Conservation (phyloP, 2,329 filamentous ascomycete genomes). For the Aspergillus amoenus region DNA sequence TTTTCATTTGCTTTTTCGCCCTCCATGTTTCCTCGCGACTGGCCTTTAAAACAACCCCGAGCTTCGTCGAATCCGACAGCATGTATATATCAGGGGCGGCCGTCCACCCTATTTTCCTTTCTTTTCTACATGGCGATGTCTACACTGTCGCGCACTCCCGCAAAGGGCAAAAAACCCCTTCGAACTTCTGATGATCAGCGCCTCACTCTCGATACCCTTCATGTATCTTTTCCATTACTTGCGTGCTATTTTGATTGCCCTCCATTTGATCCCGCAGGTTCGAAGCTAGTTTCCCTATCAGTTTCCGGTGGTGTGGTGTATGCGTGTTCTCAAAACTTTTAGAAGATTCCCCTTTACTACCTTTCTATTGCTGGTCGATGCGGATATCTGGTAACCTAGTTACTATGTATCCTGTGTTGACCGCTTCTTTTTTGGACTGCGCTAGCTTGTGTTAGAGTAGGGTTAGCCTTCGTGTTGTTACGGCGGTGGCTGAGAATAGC, state of each 20-base stretch:
- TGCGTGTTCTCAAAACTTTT: constrained; percentile 4
- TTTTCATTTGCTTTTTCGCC: not conserved
- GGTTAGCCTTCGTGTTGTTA: not conserved
- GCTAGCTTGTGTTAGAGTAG: not conserved
- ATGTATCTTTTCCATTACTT: constrained; percentile 18
- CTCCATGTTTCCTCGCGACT: not conserved
- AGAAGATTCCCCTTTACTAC: not conserved
- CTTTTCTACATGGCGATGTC: not conserved
- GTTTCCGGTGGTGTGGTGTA: constrained; percentile 4
- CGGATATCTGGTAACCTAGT: constrained; percentile 6
- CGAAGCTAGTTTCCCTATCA: constrained; percentile 29
- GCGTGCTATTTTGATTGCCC: constrained; percentile 15
- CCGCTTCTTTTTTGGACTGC: not conserved
- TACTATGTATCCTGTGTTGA: not conserved
- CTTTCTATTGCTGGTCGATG: constrained; percentile 5
- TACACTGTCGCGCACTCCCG: not conserved
- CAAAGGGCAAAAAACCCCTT: not conserved
- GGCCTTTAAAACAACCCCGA: constrained; percentile 12
- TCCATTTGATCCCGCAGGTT: constrained; percentile 30
- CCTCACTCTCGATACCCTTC: constrained; percentile 34
- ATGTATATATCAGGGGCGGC: constrained; percentile 25
- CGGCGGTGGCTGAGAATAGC: no score
- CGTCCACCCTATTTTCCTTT: not conserved
- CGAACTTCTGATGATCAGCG: constrained; percentile 27
- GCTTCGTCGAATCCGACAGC: constrained; percentile 15